Percentiles rank a stretch among this genome's conserved stretches.
Evolutionary conservation across 768 basidiomycete species (phyloP).

Genomic region (Trametes elegans): DNA sequence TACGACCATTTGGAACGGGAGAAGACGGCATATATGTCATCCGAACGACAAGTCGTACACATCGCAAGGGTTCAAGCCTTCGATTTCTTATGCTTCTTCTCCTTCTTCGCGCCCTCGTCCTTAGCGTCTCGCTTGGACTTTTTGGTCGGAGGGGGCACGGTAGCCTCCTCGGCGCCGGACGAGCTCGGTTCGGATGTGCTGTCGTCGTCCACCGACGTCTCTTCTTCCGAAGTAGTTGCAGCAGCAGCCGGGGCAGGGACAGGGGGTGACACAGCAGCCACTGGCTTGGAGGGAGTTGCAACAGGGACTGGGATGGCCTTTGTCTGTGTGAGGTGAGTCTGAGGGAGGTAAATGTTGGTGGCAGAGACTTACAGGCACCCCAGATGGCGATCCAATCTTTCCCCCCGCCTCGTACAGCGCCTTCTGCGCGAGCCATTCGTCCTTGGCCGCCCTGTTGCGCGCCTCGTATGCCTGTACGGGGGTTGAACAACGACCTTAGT

Average conservation of each 20-base stretch:
- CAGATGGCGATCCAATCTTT: slow-evolving; percentile 44
- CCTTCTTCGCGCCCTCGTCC: slow-evolving; percentile 29
- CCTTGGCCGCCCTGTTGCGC: slow-evolving; percentile 57
- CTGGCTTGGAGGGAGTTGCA: neutral
- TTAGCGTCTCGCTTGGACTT: slow-evolving; percentile 31
- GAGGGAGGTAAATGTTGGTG: neutral
- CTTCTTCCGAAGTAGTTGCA: slow-evolving; percentile 10
- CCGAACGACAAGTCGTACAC: neutral
- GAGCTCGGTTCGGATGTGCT: slow-evolving; percentile 25
- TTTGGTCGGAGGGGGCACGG: slow-evolving; percentile 24
- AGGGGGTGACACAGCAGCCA: neutral
- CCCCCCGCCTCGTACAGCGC: slow-evolving; percentile 58
- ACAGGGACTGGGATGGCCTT: slow-evolving; percentile 6
- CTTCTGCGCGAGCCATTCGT: slow-evolving; percentile 61
- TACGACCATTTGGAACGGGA: neutral
- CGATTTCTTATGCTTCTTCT: slow-evolving; percentile 44
- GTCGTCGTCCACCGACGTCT: slow-evolving; percentile 32
- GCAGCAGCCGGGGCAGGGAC: slow-evolving; percentile 1
- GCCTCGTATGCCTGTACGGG: slow-evolving; percentile 48
- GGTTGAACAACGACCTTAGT: neutral
- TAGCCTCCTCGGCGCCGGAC: slow-evolving; percentile 35
- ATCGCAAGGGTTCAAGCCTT: slow-evolving; percentile 29
- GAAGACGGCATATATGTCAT: neutral
- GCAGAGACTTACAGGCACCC: slow-evolving; percentile 31
- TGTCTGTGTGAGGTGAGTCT: neutral